Conservation (phyloP, 169 alveolate species). For the Prorocentrum cordatum region DNA sequence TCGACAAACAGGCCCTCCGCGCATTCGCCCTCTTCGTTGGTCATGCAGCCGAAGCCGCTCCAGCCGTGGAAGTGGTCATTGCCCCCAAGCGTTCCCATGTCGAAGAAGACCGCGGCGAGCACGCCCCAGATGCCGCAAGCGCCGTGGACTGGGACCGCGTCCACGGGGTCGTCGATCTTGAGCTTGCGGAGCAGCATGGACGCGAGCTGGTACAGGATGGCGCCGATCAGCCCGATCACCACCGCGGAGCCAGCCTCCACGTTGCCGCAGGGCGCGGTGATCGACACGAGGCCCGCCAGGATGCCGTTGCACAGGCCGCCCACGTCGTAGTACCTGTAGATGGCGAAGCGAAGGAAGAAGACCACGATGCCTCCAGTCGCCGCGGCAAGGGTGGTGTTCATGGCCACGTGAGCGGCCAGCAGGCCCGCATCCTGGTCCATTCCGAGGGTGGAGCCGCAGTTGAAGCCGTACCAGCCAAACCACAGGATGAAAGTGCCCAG, state of each 20-base stretch:
- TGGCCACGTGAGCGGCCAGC: constrained; percentile 32
- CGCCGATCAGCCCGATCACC: constrained; percentile 15
- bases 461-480: constrained; percentile 49
- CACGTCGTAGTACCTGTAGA: constrained; percentile 3
- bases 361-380: constrained; percentile 29
- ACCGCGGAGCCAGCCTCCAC: constrained; percentile 9
- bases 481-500: background rate
- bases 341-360: background rate
- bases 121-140: too few relatives aligned
- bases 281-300: constrained; percentile 63
- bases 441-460: constrained; percentile 13
- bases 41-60: too few relatives aligned
- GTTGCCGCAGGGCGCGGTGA: constrained; percentile 64
- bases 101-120: too few relatives aligned
- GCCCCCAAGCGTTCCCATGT: too few relatives aligned
- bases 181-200: too few relatives aligned
- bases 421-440: constrained; percentile 2
- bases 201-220: constrained; percentile 4
- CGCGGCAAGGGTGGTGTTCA: constrained; percentile 61
- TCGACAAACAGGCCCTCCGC: too few relatives aligned
- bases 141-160: too few relatives aligned
- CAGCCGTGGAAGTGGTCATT: too few relatives aligned
- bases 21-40: too few relatives aligned
- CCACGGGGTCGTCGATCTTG: too few relatives aligned
- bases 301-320: constrained; percentile 63